A percentile compares a stretch with the other conserved stretches of the same genome.
Evolutionary conservation across 2,329 filamentous ascomycete species (phyloP).

Genomic region (Rhynchosporium graminicola): DNA sequence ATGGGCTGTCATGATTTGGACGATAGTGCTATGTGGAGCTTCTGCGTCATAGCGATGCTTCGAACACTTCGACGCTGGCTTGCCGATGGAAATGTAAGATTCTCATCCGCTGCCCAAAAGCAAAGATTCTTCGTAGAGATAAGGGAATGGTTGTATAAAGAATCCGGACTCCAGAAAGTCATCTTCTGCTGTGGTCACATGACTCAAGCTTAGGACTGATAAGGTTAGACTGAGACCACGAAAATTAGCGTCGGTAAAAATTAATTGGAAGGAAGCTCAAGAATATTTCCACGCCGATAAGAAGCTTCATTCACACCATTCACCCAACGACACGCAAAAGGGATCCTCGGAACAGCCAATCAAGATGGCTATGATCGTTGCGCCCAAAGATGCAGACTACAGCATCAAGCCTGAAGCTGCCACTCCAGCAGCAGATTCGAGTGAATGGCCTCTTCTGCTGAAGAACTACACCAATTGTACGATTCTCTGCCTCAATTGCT

Average conservation of each 20-base stretch:
- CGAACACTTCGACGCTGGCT: neutral
- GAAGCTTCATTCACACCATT: neutral
- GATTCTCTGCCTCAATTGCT: slow-evolving; percentile 42
- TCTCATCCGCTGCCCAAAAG: too few species aligned
- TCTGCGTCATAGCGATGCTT: too few species aligned
- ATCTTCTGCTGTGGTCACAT: neutral
- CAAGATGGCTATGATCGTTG: slow-evolving; percentile 50
- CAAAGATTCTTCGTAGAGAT: too few species aligned
- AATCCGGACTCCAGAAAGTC: neutral
- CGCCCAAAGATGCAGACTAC: slow-evolving; percentile 66
- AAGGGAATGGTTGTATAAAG: neutral
- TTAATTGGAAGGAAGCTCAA: slow-evolving; percentile 14
- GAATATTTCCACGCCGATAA: slow-evolving; percentile 23
- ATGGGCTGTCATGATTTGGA: too few species aligned
- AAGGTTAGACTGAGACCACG: neutral
- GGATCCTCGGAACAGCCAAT: slow-evolving; percentile 23
- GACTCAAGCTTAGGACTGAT: neutral
- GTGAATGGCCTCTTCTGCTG: slow-evolving; percentile 87
- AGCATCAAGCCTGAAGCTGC: slow-evolving; percentile 89
- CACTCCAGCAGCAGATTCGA: slow-evolving; percentile 78
- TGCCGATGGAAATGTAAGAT: neutral
- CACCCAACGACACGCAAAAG: slow-evolving; percentile 21
- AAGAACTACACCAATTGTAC: slow-evolving; percentile 94
- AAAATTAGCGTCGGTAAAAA: slow-evolving; percentile 20
- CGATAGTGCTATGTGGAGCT: too few species aligned